These are phyloP conservation scores for Nemania bipapillata DNA, from an alignment of 2,329 filamentous ascomycete genomes.

Conservation along the genomic window DNA sequence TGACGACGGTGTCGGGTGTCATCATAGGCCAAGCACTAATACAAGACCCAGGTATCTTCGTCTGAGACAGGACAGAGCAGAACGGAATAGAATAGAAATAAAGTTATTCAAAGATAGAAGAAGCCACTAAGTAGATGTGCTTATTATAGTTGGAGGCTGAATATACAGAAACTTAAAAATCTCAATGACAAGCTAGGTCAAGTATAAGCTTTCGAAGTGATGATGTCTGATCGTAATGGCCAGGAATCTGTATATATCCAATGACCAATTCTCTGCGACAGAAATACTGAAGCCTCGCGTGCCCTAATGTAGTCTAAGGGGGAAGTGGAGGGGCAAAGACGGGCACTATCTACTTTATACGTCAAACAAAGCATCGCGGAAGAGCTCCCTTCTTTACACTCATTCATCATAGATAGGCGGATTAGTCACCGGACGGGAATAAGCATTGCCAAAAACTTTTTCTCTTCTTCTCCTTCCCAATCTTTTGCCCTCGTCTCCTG, in stretches of 20 bases:
- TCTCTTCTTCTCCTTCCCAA: not conserved
- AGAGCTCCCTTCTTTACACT: not conserved
- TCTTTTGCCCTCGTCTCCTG: too few relatives aligned
- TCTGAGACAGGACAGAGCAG: constrained; percentile 9
- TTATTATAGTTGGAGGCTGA: constrained; percentile 24
- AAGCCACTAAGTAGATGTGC: not conserved
- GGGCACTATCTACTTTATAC: constrained; percentile 20
- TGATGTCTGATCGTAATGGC: not conserved
- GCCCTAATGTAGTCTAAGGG: not conserved
- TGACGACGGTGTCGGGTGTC: constrained; percentile 29
- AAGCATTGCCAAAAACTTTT: constrained; percentile 12
- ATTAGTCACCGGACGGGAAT: constrained; percentile 29
- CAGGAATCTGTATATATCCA: not conserved
- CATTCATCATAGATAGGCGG: not conserved
- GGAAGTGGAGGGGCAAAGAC: not conserved
- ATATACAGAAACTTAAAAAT: constrained; percentile 25
- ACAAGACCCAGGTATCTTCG: constrained; percentile 19
- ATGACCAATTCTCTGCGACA: not conserved
- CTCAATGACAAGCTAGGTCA: not conserved
- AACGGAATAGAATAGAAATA: not conserved
- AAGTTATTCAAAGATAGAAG: not conserved
- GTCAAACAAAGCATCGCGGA: constrained; percentile 8
- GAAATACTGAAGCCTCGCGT: not conserved
- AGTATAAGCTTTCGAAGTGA: constrained; percentile 15
- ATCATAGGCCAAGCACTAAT: constrained; percentile 38